Percentiles rank a stretch among this genome's conserved stretches.
Evolutionary conservation across 139 green algal species (phyloP).

Genomic region (Auxenochlorella protothecoides): DNA sequence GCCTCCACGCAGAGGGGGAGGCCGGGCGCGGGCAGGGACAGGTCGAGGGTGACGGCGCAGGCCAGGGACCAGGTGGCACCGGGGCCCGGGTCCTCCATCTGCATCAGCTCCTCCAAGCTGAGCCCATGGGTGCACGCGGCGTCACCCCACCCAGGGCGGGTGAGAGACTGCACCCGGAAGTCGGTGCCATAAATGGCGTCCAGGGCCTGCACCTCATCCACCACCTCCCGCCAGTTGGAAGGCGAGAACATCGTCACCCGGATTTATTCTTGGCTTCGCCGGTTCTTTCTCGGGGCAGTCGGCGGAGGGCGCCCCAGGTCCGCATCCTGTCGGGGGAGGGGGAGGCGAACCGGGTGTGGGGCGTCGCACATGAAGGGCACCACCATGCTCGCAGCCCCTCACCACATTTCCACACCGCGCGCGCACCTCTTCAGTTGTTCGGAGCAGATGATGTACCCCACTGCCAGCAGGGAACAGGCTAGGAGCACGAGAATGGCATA

Average conservation of each 20-base stretch:
- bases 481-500: conserved; percentile 14
- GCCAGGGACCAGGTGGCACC: no score
- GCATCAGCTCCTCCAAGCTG: no score
- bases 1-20: background rate
- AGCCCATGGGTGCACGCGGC: no score
- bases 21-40: no score
- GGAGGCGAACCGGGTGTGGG: no score
- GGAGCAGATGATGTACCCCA: conserved; percentile 19
- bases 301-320: background rate
- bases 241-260: background rate
- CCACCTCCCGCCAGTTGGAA: conserved; percentile 45
- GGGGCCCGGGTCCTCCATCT: no score
- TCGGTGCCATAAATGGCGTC: conserved; percentile 42
- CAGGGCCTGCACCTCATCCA: conserved; percentile 59
- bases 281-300: background rate
- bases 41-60: no score
- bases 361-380: no score
- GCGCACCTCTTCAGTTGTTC: conserved; percentile 7
- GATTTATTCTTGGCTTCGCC: background rate
- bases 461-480: conserved; percentile 6
- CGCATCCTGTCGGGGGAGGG: background rate
- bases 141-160: no score
- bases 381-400: no score
- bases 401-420: background rate
- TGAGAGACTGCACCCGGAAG: conserved; percentile 22